Evolutionary conservation across 768 basidiomycete species (phyloP), one percentile per base, ranked within the genome.

Genomic region (Serendipita vermifera): DNA sequence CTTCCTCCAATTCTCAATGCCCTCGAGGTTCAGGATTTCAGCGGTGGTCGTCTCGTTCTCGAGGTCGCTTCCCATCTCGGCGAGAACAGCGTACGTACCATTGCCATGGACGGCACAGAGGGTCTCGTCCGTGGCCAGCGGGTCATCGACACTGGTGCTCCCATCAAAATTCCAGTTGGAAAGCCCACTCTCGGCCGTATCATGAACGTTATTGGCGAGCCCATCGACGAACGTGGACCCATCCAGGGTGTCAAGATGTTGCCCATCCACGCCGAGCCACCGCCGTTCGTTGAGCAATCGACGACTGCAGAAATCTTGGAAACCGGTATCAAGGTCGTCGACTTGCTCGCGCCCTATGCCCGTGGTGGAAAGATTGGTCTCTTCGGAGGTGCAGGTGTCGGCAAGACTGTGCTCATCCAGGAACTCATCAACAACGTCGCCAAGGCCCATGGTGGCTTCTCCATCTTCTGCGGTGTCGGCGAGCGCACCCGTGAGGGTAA

Each of bases 371-470:
- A 99, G 76, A 98, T 99, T 71, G 96, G 96, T 80, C 87, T 99
- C 66, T 96, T 99, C 75, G 96, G 96, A 67, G 96, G 96, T 85
- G 96, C 96, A 64, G 96, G 96, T 86, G 96, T 99, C 76, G 96
- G 96, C 66, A 99, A 99, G 82, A 98, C 96, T 57, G 96, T 99
- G 69, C 77, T 98, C 74, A 97, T 98, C 72, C 94, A 97, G 72
- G 93, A 97, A 70, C 85, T 99, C 68, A 99, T 99, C 77, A 98
- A 99, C 84, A 99, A 99, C 78, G 92, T 99, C 68, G 96, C 96
- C 67, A 99, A 99, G 78, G 96, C 96, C 55, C 96, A 99, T 71
- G 96, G 96, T 90, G 96, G 96, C 90, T 97, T 98, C 87, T 99
- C 96, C 46, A 96, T 97, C 71, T 97, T 97, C 83, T 91, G 88